Evolutionary conservation across 2,329 filamentous ascomycete species (phyloP).

Genomic region (Neofusicoccum parvum): DNA sequence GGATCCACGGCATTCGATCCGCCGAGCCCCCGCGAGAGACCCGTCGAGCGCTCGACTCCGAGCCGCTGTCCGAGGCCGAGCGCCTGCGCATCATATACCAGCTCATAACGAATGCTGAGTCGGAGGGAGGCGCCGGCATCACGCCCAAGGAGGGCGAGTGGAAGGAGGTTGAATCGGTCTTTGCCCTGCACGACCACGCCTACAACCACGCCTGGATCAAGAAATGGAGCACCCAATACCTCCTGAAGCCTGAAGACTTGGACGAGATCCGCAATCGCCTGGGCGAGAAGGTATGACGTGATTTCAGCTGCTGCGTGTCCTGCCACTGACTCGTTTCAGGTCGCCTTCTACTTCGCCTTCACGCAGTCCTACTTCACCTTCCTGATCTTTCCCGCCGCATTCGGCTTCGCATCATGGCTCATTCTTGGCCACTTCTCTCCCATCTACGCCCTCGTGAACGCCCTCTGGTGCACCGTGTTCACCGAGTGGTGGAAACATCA

Average conservation of each 20-base stretch:
- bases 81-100: constrained; percentile 85
- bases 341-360: constrained; percentile 96
- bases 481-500: constrained; percentile 97
- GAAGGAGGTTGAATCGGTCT: constrained; percentile 53
- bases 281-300: constrained; percentile 47
- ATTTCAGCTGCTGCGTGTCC: not conserved
- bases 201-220: constrained; percentile 58
- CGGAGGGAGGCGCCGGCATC: constrained; percentile 54
- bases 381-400: constrained; percentile 75
- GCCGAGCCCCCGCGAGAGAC: constrained; percentile 75
- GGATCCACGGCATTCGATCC: constrained; percentile 84
- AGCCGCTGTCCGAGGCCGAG: constrained; percentile 86
- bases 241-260: constrained; percentile 50
- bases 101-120: constrained; percentile 57
- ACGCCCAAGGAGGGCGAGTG: constrained; percentile 54
- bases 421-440: constrained; percentile 84
- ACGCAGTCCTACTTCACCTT: constrained; percentile 88
- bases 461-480: constrained; percentile 86
- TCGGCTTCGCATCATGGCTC: constrained; percentile 77
- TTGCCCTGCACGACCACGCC: constrained; percentile 53
- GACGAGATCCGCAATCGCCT: constrained; percentile 55
- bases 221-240: constrained; percentile 52
- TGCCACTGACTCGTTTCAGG: constrained; percentile 44
- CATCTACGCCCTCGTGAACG: constrained; percentile 75
- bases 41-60: constrained; percentile 65